These are phyloP conservation scores for Trametes versicolor DNA, from an alignment of 1,284 basidiomycete species.

Conservation along the genomic window DNA sequence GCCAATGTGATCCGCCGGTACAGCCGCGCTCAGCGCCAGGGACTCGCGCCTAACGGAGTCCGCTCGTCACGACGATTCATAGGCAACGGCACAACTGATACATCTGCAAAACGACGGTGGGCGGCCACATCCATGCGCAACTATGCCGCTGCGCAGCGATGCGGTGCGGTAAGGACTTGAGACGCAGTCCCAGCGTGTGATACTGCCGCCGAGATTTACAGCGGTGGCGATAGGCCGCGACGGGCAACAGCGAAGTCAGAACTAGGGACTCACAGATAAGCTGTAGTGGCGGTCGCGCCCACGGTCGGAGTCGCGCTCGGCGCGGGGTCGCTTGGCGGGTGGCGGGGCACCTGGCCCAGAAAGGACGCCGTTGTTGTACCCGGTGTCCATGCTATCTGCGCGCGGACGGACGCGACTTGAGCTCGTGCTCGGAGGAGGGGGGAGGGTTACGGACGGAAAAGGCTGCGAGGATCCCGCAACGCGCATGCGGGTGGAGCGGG, in stretches of 20 bases:
- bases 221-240: not conserved
- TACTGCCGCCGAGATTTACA: not conserved
- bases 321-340: conserved; percentile 56
- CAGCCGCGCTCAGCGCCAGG: not conserved
- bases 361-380: conserved; percentile 39
- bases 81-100: not conserved
- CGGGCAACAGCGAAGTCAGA: not conserved
- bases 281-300: conserved; percentile 32
- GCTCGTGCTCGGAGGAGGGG: conserved; percentile 41
- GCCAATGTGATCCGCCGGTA: not conserved
- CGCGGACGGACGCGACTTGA: conserved; percentile 51
- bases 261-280: conserved; percentile 39
- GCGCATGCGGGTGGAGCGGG: conserved; percentile 33
- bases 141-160: not conserved
- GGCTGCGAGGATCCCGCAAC: conserved; percentile 39
- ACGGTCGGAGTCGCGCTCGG: conserved; percentile 41
- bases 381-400: conserved; percentile 52
- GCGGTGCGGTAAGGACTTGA: not conserved
- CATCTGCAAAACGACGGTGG: not conserved
- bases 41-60: no score
- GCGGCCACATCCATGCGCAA: not conserved
- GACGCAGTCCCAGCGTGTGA: not conserved
- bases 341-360: conserved; percentile 50
- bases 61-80: not conserved
- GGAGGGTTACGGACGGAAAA: conserved; percentile 41